Evolutionary conservation across 1,284 basidiomycete genomes (phyloP), one percentile per base, ranked within the genome.

Genomic region (Peniophora sp.): DNA sequence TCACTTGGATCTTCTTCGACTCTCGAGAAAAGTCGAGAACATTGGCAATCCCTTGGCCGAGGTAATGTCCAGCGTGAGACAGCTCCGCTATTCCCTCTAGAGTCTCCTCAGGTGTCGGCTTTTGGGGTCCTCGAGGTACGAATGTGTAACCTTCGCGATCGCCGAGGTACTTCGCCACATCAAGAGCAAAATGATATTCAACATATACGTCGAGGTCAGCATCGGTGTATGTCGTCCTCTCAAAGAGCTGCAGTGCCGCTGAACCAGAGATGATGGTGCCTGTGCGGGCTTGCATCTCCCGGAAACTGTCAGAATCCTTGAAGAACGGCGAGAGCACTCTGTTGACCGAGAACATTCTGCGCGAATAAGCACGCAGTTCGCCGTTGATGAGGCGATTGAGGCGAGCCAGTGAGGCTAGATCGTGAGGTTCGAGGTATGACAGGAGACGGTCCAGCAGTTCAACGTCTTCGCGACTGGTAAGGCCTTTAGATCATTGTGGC

Each of bases 141-240:
- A 49, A 45, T 16, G 23, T 32, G 16, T 44, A 49, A 8, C 50
- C 46, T 17, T 17, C 36, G 5, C 12, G 27, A 10, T 34, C 44
- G 11, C n/a, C 16, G 12, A 51, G 36, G n/a, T 22, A 47, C 19
- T 23, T 25, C 24, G n/a, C 50, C 11, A 51, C 44, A 8, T 39
- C 34, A 5, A 32, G 22, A 10, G 36, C 50, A 36, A 55, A 46
- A 10, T 46, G 39, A 38, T 55, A 59, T 12, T 67, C 61, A 9
- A 68, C 65, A 56, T 77, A 79, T 3, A 78, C 35, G 50, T 79
- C 77, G 1, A 79, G 68, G 57, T 78, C 77, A 3, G 73, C 65
- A 16, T 69, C 65, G 1, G 68, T 67, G 56, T 77, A 79, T 23
- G 62, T 56, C 1, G 62, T 58, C 10, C 77, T 57, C 43, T 70